Percentiles rank a stretch among this genome's conserved stretches.
Evolutionary conservation across 176 grass and related monocot species (phyloP).

Genomic region (Cocos nucifera): DNA sequence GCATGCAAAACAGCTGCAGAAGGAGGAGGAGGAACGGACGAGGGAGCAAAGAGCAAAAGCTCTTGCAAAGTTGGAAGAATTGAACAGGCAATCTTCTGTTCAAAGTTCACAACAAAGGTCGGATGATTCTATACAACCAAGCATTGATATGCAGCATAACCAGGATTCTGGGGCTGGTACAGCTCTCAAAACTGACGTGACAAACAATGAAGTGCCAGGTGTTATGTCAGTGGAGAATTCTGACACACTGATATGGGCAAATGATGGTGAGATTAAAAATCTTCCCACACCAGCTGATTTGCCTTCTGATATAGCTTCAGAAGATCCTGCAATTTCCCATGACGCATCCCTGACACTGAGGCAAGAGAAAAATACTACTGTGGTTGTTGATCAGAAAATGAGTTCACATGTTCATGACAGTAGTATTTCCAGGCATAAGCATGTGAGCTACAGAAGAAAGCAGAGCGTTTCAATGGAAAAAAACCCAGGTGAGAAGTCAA

Average conservation of each 20-base stretch:
- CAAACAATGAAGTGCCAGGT: slow-evolving; percentile 11
- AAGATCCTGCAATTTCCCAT: slow-evolving; percentile 17
- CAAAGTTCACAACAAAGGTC: slow-evolving; percentile 25
- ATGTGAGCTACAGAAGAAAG: slow-evolving; percentile 50
- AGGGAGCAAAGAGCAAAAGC: slow-evolving; percentile 88
- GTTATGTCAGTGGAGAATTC: slow-evolving; percentile 8
- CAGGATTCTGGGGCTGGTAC: slow-evolving; percentile 22
- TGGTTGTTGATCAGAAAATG: slow-evolving; percentile 23
- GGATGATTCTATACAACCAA: slow-evolving; percentile 22
- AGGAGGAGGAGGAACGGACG: slow-evolving; percentile 78
- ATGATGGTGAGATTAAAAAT: slow-evolving; percentile 19
- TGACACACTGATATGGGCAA: slow-evolving; percentile 12
- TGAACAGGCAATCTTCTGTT: slow-evolving; percentile 59
- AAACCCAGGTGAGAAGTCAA: background rate
- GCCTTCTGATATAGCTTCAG: slow-evolving; percentile 7
- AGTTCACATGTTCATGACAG: slow-evolving; percentile 18
- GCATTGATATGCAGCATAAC: slow-evolving; percentile 17
- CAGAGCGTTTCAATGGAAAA: slow-evolving; percentile 38
- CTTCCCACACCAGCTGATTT: slow-evolving; percentile 16
- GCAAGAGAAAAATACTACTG: slow-evolving; percentile 21
- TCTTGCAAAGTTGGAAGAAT: slow-evolving; percentile 81
- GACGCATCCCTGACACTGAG: slow-evolving; percentile 5
- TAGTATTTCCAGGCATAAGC: slow-evolving; percentile 23
- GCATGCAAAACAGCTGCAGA: slow-evolving; percentile 66
- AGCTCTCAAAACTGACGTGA: slow-evolving; percentile 15